Evolutionary conservation across 1,139 yeast genomes (phyloP), one percentile per base, ranked within the genome.

Genomic region (Pichia sp.): DNA sequence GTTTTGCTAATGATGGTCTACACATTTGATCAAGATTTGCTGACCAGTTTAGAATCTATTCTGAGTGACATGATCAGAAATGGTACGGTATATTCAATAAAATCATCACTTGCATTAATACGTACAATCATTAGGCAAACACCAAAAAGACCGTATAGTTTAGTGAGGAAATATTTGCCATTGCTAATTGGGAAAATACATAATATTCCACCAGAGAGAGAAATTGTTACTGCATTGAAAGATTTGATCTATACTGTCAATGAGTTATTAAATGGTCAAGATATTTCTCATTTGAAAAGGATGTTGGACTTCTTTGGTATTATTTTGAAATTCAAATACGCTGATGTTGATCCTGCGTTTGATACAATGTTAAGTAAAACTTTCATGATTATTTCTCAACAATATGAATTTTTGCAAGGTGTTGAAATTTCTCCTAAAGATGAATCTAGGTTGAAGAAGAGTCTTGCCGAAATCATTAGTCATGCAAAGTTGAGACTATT

Each of bases 1-100:
- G 46, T 65, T 4, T 45, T 65, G 15, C 42, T 65, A 30, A 52
- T 59, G 27, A 56, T 63, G 58, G 53, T 60, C 3, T 46, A 53
- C 21, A 44, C 62, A 2, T 63, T 65, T 53, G 59, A 59, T 20
- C 46, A 48, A 10, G 64, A 62, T 36, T 58, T 64, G 31, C 22
- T 34, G n/a, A 44, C 53, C 1, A 59, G 58, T 37, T 48, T 60
- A 10, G 53, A 51, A 12, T 45, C 51, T 4, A 51, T 63, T 7
- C 33, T 61, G 10, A 51, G 43, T n/a, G 61, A 52, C 6, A 41
- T 53, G 54, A 37, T 53, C 2, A 42, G 57, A 17, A 44, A 53
- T 12, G 51, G 43, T n/a, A 34, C 47, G 2, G 8, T 31, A 12
- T 53, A 45, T 33, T 42, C 50, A 1, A 36, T 42, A 8, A 46